These are phyloP conservation scores for Fusarium proliferatum DNA, from an alignment of 2,329 filamentous ascomycete genomes.

Conservation along the genomic window DNA sequence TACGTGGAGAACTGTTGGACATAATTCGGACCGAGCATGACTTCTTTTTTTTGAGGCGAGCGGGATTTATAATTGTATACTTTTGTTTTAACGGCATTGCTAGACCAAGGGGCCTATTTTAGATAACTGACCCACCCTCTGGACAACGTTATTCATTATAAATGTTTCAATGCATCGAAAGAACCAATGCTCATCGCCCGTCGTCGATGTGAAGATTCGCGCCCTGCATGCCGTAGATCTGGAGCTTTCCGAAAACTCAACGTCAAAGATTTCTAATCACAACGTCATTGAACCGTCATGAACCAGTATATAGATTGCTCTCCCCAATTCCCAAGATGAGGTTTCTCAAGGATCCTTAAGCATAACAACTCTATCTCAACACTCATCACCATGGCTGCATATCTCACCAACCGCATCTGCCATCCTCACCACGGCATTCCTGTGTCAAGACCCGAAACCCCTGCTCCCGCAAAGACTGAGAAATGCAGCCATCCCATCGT, in stretches of 20 bases:
- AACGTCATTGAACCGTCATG: constrained; percentile 25
- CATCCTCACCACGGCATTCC: constrained; percentile 46
- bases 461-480: constrained; percentile 29
- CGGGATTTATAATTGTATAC: constrained; percentile 17
- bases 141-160: constrained; percentile 25
- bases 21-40: constrained; percentile 1
- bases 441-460: constrained; percentile 41
- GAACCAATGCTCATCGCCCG: not conserved
- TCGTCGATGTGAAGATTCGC: not conserved
- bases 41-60: not conserved
- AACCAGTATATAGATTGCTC: not conserved
- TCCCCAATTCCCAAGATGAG: not conserved
- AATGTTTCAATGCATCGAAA: constrained; percentile 15
- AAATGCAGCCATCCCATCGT: constrained; percentile 40
- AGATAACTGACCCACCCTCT: constrained; percentile 13
- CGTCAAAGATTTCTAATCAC: constrained; percentile 24
- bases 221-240: not conserved
- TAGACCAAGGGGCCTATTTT: not conserved
- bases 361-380: not conserved
- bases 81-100: not conserved
- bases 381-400: constrained; percentile 41
- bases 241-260: not conserved
- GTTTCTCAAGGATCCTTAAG: not conserved
- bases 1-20: not conserved
- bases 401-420: constrained; percentile 41